Conservation (phyloP, 352 stramenopile species). For the Blastocystis sp. region DNA sequence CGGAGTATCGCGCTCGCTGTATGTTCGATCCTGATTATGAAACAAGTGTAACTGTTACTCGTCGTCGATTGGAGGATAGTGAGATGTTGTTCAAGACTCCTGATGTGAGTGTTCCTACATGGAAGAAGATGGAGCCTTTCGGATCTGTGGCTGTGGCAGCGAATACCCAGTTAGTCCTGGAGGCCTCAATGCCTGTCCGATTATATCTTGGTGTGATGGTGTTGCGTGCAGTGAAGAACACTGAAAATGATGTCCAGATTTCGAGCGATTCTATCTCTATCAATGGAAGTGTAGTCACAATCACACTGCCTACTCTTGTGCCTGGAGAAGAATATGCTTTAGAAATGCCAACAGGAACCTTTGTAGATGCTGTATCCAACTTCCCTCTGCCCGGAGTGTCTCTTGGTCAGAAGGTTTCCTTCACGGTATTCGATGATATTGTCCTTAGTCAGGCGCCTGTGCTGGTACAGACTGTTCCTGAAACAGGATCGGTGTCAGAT, state of each 20-base stretch:
- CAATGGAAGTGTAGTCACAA: not conserved
- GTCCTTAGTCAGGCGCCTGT: not conserved
- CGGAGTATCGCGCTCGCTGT: not conserved
- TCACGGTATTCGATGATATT: conserved; percentile 22
- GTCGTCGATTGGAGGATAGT: conserved; percentile 15
- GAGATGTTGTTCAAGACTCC: conserved; percentile 29
- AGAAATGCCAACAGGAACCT: not conserved
- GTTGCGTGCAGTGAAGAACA: not conserved
- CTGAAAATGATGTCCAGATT: not conserved
- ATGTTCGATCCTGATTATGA: conserved; percentile 58
- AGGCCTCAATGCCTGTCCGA: not conserved
- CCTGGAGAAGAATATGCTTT: conserved; percentile 21
- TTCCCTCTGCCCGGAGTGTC: conserved; percentile 20
- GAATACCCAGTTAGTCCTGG: not conserved
- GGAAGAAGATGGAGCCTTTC: not conserved
- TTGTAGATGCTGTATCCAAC: conserved; percentile 14
- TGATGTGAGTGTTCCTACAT: not conserved
- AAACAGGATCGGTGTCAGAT: not conserved
- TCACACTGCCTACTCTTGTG: not conserved
- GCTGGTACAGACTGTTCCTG: not conserved
- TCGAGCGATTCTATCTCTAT: not conserved
- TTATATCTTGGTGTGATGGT: not conserved
- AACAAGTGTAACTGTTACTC: too few relatives aligned
- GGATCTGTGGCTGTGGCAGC: not conserved
- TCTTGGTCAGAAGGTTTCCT: not conserved